phyloP scores from a whole-genome alignment of 2,329 filamentous ascomycete genomes.

The Aulographum hederae region DNA sequence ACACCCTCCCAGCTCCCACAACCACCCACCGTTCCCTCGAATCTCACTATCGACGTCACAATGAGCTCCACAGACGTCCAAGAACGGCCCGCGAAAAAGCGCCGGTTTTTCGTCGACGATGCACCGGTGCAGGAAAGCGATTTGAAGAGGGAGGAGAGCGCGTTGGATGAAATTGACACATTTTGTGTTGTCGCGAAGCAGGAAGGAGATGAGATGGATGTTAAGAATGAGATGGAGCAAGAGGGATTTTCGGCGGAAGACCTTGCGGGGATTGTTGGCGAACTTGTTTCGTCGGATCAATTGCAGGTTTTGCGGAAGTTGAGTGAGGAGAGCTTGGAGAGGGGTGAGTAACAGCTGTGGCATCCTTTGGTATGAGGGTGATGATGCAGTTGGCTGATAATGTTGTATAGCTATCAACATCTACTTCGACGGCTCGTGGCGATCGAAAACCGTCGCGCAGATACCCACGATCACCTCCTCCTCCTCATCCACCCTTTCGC shows the following conservation, averaged over 20 bases:
- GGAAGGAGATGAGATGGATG: too few relatives aligned
- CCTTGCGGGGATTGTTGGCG: slow-evolving; percentile 40
- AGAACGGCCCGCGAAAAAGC: slow-evolving; percentile 39
- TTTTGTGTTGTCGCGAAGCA: too few relatives aligned
- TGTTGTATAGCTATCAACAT: slow-evolving; percentile 36
- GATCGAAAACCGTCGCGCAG: too few relatives aligned
- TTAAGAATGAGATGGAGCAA: slow-evolving; percentile 13
- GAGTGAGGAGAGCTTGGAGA: slow-evolving; percentile 35
- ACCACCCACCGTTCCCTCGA: too few relatives aligned
- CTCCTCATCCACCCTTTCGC: too few relatives aligned
- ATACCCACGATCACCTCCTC: too few relatives aligned
- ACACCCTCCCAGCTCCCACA: too few relatives aligned
- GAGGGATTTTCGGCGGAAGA: slow-evolving; percentile 34
- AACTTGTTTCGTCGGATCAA: slow-evolving; percentile 24
- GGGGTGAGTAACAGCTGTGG: too few relatives aligned
- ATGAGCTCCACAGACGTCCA: slow-evolving; percentile 25
- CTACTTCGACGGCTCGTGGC: slow-evolving; percentile 47
- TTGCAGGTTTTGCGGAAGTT: slow-evolving; percentile 29
- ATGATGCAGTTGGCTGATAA: slow-evolving; percentile 6
- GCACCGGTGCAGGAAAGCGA: slow-evolving; percentile 7
- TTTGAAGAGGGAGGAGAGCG: background rate
- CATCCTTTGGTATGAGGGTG: background rate
- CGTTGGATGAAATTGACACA: too few relatives aligned
- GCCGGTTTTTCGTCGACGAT: slow-evolving; percentile 42
- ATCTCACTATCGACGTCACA: too few relatives aligned